Base-by-base conservation (phyloP, 2,329 filamentous ascomycete species). In the Penicillium concentricum region DNA sequence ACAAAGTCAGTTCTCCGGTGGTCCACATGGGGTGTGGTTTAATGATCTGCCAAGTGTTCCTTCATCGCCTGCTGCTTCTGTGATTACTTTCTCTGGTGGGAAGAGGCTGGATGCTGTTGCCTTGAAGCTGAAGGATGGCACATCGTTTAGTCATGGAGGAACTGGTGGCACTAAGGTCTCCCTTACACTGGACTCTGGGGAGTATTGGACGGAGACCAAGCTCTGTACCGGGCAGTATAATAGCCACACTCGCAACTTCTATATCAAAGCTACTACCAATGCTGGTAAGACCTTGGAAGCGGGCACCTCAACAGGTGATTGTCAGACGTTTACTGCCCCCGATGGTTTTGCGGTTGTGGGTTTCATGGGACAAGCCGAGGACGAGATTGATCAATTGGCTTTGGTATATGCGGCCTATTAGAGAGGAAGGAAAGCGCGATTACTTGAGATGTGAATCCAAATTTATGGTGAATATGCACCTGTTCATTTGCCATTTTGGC, bases 321-420 rank as follows among this genome's bases (percentile, higher is more conserved):
- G 82, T 64, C 65, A 70, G 5, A 76, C 75, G 2, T 80, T 75
- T 50, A 70, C 65, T n/a, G 81, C 81, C 2, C 79, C 79, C 20
- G 56, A 58, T 1, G 82, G 81, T 3, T 83, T 78, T 75, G 77
- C 78, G 50, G 79, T 84, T 65, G 78, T 82, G n/a, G 82, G 82
- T 4, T 83, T 79, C 61, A 64, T 79, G 51, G 82, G 82, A 16
- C 78, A 81, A 64, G 72, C 66, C 57, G 83, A 81, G 0, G 81
- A 83, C 56, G 82, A 85, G 70, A 64, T 86, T 43, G 83, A 86
- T 67, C 78, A 81, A 67, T 64, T 86, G 37, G 82, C 71, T 0
- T 68, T 77, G 28, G 55, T 72, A 20, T 72, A 69, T 57, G 63
- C 55, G 1, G 49, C 54, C 10, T 59, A 62, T 7, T 57, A 20